Conservation (phyloP, 2,329 filamentous ascomycete species). For the Penicillium hesseltinei region DNA sequence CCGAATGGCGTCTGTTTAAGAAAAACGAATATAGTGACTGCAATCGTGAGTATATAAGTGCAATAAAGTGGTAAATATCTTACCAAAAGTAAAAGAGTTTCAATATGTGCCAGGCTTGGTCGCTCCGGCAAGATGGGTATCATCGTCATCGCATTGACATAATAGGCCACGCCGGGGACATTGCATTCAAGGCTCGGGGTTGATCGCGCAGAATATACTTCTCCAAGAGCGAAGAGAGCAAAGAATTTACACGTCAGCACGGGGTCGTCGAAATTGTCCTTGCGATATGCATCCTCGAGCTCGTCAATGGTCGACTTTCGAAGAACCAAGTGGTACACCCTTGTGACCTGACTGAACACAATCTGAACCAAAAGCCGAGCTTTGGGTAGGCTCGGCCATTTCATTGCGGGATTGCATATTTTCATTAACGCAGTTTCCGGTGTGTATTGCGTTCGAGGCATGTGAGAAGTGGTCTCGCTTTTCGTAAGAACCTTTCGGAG, state of each 20-base stretch:
- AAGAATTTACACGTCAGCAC: slow-evolving; percentile 43
- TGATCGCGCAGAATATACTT: slow-evolving; percentile 40
- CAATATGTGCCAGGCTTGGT: slow-evolving; percentile 41
- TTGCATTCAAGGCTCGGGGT: slow-evolving; percentile 14
- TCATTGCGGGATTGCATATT: too few relatives aligned
- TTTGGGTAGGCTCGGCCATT: too few relatives aligned
- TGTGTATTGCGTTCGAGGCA: too few relatives aligned
- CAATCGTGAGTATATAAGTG: neutral
- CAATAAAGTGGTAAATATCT: neutral
- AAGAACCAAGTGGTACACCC: too few relatives aligned
- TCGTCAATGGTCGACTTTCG: slow-evolving; percentile 34
- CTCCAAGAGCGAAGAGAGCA: slow-evolving; percentile 41
- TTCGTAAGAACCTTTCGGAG: too few relatives aligned
- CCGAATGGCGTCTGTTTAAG: slow-evolving; percentile 28
- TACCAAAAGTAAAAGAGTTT: slow-evolving; percentile 38
- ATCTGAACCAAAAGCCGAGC: too few relatives aligned
- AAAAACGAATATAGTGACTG: slow-evolving; percentile 26
- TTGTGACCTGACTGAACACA: too few relatives aligned
- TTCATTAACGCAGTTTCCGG: too few relatives aligned
- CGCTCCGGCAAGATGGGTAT: slow-evolving; percentile 41
- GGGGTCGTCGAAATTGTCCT: slow-evolving; percentile 20
- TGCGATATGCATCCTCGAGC: slow-evolving; percentile 32
- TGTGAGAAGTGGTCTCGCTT: too few relatives aligned
- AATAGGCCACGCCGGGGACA: slow-evolving; percentile 43
- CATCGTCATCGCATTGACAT: slow-evolving; percentile 35